Evolutionary conservation across 2,329 filamentous ascomycete species (phyloP).

Genomic region (Aspergillus uvarum): DNA sequence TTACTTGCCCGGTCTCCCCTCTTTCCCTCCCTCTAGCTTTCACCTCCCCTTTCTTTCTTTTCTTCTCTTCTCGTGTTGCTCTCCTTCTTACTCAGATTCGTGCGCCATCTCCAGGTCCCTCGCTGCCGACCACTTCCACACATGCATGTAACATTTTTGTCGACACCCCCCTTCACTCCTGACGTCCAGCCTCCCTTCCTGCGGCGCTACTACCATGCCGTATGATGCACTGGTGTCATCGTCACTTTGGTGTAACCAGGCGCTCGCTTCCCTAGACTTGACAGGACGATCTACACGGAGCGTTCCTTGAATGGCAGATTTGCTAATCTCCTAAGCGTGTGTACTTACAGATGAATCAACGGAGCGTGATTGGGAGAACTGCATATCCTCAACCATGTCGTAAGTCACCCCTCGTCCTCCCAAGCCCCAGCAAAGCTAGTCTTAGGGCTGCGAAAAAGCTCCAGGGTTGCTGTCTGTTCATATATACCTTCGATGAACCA

Average conservation of each 20-base stretch:
- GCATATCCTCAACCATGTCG: slow-evolving; percentile 41
- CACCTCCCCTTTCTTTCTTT: neutral
- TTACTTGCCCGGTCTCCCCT: neutral
- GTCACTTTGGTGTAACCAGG: slow-evolving; percentile 37
- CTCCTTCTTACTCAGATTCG: slow-evolving; percentile 6
- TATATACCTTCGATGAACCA: neutral
- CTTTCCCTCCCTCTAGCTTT: neutral
- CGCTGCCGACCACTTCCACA: slow-evolving; percentile 17
- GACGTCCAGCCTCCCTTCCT: slow-evolving; percentile 21
- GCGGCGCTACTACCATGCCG: slow-evolving; percentile 31
- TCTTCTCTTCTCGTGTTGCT: slow-evolving; percentile 4
- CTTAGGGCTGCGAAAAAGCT: slow-evolving; percentile 1
- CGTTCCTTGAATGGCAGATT: slow-evolving; percentile 32
- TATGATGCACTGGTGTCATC: slow-evolving; percentile 41
- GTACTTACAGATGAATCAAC: slow-evolving; percentile 42
- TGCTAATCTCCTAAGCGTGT: slow-evolving; percentile 37
- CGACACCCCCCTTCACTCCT: slow-evolving; percentile 14
- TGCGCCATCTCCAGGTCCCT: slow-evolving; percentile 11
- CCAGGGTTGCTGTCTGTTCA: neutral
- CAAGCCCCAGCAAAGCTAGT: slow-evolving; percentile 5
- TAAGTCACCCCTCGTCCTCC: slow-evolving; percentile 34
- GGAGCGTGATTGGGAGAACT: slow-evolving; percentile 36
- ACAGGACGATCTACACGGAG: slow-evolving; percentile 29
- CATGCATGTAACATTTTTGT: slow-evolving; percentile 23
- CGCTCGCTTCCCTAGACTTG: slow-evolving; percentile 30